A percentile compares a stretch with the other conserved stretches of the same genome.
These are phyloP conservation scores for Cryptosporidium tyzzeri DNA, from an alignment of 169 alveolate species.

Conservation along the genomic window DNA sequence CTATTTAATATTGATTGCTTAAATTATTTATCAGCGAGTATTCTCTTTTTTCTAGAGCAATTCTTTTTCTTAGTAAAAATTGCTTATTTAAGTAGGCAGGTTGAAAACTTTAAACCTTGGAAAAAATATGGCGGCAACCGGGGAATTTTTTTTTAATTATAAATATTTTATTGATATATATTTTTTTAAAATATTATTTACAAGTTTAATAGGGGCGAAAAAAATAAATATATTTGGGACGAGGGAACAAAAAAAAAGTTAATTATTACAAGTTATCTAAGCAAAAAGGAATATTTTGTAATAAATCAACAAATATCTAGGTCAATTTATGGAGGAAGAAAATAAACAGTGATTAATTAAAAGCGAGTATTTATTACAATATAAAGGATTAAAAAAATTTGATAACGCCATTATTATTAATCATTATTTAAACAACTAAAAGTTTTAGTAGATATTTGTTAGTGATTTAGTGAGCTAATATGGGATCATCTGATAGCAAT, in stretches of 20 bases:
- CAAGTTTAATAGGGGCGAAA: background rate
- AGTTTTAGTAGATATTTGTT: background rate
- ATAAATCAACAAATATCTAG: background rate
- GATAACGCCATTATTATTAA: background rate
- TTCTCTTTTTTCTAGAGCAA: background rate
- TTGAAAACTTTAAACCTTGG: constrained; percentile 23
- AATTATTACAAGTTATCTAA: background rate
- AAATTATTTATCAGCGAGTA: no score
- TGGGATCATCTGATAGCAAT: constrained; percentile 45
- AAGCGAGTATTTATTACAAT: background rate
- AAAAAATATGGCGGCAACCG: constrained; percentile 18
- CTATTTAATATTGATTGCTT: background rate
- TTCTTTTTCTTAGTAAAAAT: background rate
- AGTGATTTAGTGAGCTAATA: background rate
- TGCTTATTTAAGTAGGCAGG: background rate
- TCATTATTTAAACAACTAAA: background rate
- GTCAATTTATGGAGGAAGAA: background rate
- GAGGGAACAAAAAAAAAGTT: background rate
- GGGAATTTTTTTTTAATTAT: background rate
- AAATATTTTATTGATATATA: background rate
- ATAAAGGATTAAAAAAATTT: background rate
- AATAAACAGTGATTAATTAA: background rate
- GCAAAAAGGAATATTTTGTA: background rate
- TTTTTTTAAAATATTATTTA: background rate
- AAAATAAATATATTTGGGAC: background rate